These are phyloP conservation scores for Anacardium occidentale DNA, from an alignment of 345 rosid genomes.

Conservation along the genomic window DNA sequence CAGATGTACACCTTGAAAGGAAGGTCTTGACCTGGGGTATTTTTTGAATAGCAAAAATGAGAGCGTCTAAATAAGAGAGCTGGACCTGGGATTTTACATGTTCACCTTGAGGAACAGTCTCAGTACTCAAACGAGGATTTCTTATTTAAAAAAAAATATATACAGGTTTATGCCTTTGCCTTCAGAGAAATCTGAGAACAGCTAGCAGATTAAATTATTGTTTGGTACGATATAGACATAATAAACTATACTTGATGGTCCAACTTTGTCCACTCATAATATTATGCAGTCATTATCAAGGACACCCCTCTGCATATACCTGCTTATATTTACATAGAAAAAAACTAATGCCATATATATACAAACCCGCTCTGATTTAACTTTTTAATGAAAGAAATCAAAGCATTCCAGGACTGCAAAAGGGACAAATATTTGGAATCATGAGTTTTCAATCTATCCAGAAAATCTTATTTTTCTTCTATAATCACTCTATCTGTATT, in stretches of 20 bases:
- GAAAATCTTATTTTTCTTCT: not conserved
- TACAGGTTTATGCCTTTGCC: slow-evolving; percentile 17
- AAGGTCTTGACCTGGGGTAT: no score
- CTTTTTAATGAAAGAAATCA: not conserved
- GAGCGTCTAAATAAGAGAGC: no score
- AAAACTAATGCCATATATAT: not conserved
- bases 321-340: not conserved
- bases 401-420: not conserved
- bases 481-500: no score
- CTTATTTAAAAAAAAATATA: not conserved
- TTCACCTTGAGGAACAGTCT: no score
- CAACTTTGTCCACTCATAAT: not conserved
- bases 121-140: not conserved
- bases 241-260: slow-evolving; percentile 4
- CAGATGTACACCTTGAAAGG: no score
- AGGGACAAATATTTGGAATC: not conserved
- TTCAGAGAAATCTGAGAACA: slow-evolving; percentile 7
- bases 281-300: not conserved
- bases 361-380: not conserved
- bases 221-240: slow-evolving; percentile 25
- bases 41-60: no score
- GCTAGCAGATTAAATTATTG: slow-evolving; percentile 18
- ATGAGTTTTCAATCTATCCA: not conserved
- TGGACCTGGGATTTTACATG: no score
- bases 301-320: slow-evolving; percentile 4